Evolutionary conservation across 108 stramenopile species (phyloP).

Genomic region (Schizochytrium sp.): DNA sequence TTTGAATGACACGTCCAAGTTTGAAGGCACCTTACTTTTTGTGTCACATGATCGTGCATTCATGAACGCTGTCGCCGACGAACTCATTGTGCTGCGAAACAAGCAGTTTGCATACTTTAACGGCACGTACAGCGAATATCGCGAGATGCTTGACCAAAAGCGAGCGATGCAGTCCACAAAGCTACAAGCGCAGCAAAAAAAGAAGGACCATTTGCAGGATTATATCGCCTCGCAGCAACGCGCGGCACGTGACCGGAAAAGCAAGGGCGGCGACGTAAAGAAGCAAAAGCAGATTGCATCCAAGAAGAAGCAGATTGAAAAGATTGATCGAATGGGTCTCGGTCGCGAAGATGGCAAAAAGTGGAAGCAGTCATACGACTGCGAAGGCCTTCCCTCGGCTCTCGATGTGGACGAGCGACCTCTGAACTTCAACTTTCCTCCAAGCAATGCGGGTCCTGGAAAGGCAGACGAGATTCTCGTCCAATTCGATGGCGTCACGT

Average conservation of each 20-base stretch:
- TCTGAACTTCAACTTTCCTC: neutral
- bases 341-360: neutral
- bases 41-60: conserved; percentile 22
- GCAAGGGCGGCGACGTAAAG: neutral
- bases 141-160: neutral
- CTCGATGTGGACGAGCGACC: neutral
- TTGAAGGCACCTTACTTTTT: conserved; percentile 15
- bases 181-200: neutral
- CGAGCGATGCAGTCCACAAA: neutral
- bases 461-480: neutral
- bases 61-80: neutral
- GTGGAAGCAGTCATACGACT: neutral
- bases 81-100: conserved; percentile 13
- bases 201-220: neutral
- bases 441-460: neutral
- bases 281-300: conserved; percentile 9
- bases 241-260: neutral
- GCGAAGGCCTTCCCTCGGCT: neutral
- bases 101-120: neutral
- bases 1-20: conserved; percentile 38
- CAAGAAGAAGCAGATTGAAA: conserved; percentile 1
- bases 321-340: neutral
- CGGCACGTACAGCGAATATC: neutral
- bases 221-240: neutral
- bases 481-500: neutral